A percentile compares a stretch with the other conserved stretches of the same genome.
Evolutionary conservation across 2,329 filamentous ascomycete species (phyloP).

Genomic region (Hypomyces rosellus): DNA sequence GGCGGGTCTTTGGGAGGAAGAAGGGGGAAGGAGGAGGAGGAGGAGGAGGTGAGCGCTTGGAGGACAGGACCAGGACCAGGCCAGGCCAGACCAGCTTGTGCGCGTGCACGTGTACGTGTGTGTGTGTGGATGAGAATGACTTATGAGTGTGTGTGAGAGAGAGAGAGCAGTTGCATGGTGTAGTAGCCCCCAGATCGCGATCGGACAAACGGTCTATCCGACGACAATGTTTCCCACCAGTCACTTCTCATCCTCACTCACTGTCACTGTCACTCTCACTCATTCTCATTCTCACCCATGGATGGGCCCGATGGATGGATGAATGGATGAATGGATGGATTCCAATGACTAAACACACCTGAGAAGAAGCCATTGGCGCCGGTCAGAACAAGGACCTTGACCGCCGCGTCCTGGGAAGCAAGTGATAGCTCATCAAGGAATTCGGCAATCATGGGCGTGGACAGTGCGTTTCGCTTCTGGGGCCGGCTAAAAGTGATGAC

Average conservation of each 20-base stretch:
- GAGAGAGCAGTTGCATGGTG: background rate
- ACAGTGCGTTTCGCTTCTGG: constrained; percentile 53
- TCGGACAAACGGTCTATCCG: background rate
- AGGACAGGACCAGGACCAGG: too few species aligned
- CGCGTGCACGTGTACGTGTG: background rate
- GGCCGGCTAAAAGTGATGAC: constrained; percentile 48
- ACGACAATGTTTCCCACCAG: too few species aligned
- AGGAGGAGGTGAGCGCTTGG: too few species aligned
- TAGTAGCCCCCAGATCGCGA: too few species aligned
- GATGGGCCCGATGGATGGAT: background rate
- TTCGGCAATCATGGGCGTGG: constrained; percentile 42
- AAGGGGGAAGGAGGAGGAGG: too few species aligned
- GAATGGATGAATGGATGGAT: too few species aligned
- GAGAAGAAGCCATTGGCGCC: constrained; percentile 25
- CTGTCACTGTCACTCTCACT: too few species aligned
- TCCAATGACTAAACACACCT: constrained; percentile 7
- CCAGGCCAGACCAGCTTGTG: too few species aligned
- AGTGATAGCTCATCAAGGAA: constrained; percentile 27
- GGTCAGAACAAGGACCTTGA: constrained; percentile 33
- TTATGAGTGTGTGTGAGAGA: background rate
- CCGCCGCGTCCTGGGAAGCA: constrained; percentile 15
- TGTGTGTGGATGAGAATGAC: constrained; percentile 25
- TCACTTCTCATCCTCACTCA: too few species aligned
- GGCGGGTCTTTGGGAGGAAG: background rate
- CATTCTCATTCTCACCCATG: too few species aligned